Evolutionary conservation across 73 alveolate genomes (phyloP).

Genomic region (Paramecium pentaurelia): DNA sequence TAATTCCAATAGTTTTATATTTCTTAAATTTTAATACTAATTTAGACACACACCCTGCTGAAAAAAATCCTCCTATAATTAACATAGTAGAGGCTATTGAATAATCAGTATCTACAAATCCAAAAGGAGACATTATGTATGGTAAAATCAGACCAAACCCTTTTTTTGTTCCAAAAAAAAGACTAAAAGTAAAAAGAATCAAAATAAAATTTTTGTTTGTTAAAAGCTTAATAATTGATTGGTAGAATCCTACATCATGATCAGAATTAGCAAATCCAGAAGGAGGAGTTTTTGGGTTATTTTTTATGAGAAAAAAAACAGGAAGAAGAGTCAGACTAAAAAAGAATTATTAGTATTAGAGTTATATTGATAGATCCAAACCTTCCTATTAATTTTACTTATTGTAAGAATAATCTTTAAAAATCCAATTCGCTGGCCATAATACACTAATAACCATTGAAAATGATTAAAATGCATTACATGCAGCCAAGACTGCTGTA

Average conservation of each 20-base stretch:
- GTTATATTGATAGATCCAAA: not conserved
- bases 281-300: not conserved
- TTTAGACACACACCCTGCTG: not conserved
- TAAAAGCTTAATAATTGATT: not conserved
- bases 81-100: not conserved
- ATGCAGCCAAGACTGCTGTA: not conserved
- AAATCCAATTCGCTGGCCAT: not conserved
- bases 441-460: slow-evolving; percentile 28
- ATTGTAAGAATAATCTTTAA: not conserved
- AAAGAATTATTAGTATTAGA: not conserved
- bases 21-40: slow-evolving; percentile 6
- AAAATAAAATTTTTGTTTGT: not conserved
- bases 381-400: not conserved
- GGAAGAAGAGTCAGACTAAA: not conserved
- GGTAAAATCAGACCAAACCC: slow-evolving; percentile 28
- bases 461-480: not conserved
- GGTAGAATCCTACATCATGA: not conserved
- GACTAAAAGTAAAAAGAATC: not conserved
- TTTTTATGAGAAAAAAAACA: not conserved
- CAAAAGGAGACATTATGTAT: not conserved
- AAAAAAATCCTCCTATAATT: not conserved
- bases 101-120: not conserved
- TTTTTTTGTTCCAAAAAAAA: slow-evolving; percentile 12
- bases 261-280: slow-evolving; percentile 40
- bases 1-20: not conserved